Evolutionary conservation across 208 protist species (phyloP).

Genomic region (Trypanosoma avium): DNA sequence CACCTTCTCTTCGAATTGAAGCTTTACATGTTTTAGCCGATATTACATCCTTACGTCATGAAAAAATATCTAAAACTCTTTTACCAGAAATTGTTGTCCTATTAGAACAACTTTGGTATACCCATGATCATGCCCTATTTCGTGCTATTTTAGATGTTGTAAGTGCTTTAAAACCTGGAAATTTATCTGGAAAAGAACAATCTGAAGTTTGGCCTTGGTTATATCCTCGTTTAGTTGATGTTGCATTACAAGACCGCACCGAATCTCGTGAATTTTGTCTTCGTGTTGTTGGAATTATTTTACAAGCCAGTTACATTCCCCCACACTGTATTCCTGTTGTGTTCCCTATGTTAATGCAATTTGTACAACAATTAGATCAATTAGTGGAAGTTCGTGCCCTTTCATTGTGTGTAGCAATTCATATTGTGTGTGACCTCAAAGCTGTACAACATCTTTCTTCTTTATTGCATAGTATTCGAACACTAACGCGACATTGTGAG

Average conservation of each 20-base stretch:
- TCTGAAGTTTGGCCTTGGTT: slow-evolving; percentile 90
- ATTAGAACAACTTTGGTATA: slow-evolving; percentile 86
- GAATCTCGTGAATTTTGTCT: slow-evolving; percentile 86
- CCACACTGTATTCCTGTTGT: slow-evolving; percentile 87
- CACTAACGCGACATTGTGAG: slow-evolving; percentile 84
- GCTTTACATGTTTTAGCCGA: slow-evolving; percentile 81
- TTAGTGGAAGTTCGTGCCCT: slow-evolving; percentile 82
- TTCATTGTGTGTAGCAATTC: slow-evolving; percentile 78
- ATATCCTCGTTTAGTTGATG: slow-evolving; percentile 88
- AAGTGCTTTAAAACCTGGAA: slow-evolving; percentile 85
- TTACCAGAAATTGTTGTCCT: slow-evolving; percentile 89
- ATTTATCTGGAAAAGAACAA: slow-evolving; percentile 89
- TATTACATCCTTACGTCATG: slow-evolving; percentile 80
- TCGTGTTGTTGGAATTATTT: slow-evolving; percentile 85
- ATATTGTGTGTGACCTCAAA: slow-evolving; percentile 89
- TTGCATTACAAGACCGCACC: slow-evolving; percentile 84
- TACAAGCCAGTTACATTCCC: slow-evolving; percentile 87
- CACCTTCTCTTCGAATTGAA: slow-evolving; percentile 77
- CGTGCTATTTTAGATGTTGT: slow-evolving; percentile 85
- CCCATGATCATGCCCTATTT: slow-evolving; percentile 80
- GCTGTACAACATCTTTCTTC: slow-evolving; percentile 82
- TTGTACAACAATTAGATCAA: slow-evolving; percentile 85
- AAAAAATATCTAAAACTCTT: slow-evolving; percentile 80
- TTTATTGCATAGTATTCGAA: slow-evolving; percentile 80
- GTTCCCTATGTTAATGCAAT: slow-evolving; percentile 84